These are phyloP conservation scores for Sordaria brevicollis DNA, from an alignment of 495 filamentous ascomycete genomes.

Conservation along the genomic window DNA sequence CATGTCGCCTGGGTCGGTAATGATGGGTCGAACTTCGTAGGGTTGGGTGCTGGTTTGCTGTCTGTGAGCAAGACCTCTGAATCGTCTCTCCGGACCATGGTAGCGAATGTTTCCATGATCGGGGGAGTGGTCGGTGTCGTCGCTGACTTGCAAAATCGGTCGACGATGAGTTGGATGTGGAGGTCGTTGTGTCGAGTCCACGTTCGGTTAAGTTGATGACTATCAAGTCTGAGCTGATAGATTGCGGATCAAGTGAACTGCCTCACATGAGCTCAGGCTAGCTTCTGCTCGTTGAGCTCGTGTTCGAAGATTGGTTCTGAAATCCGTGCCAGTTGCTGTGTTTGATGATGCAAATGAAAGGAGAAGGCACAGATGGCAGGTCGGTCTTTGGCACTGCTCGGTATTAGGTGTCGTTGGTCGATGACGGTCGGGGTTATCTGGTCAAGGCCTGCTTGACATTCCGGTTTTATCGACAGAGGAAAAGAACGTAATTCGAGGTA, in stretches of 20 bases:
- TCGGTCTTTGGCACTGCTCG: background rate
- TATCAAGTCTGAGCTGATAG: background rate
- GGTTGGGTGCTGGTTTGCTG: background rate
- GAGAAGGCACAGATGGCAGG: background rate
- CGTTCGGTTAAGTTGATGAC: background rate
- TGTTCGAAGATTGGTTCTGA: conserved; percentile 29
- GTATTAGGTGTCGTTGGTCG: background rate
- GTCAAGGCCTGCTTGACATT: background rate
- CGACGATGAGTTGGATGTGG: background rate
- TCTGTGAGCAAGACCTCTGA: conserved; percentile 1
- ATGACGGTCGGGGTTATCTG: background rate
- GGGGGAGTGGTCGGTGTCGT: background rate
- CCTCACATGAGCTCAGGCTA: conserved; percentile 25
- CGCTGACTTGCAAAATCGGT: background rate
- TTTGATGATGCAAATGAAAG: background rate
- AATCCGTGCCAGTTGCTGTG: conserved; percentile 8
- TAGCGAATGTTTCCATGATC: background rate
- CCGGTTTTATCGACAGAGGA: background rate
- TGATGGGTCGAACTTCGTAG: background rate
- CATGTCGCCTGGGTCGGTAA: background rate
- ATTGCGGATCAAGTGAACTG: conserved; percentile 17
- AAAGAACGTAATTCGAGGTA: too few species aligned
- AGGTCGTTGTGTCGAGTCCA: background rate
- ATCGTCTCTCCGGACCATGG: background rate
- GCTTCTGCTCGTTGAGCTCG: conserved; percentile 30